Conservation (phyloP, 768 basidiomycete species). For the Rhodosporidiobolus sp. region DNA sequence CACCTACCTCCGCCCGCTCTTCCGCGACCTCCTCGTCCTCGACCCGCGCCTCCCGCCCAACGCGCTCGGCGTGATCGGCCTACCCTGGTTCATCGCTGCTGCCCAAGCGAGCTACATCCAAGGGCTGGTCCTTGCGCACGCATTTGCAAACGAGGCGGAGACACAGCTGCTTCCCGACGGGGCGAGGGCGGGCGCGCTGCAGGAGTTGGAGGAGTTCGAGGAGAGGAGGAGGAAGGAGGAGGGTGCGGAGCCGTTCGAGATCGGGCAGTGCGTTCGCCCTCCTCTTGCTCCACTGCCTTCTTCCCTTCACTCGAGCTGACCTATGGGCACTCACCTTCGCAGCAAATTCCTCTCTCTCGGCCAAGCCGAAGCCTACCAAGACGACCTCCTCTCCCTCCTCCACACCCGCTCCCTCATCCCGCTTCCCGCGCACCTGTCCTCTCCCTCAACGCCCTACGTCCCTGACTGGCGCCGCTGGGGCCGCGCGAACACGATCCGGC, state of each 20-base stretch:
- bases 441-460: background rate
- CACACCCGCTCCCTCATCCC: background rate
- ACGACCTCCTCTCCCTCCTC: slow-evolving; percentile 3
- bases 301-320: too few relatives aligned
- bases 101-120: slow-evolving; percentile 57
- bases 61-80: background rate
- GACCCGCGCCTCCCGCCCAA: background rate
- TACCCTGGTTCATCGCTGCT: slow-evolving; percentile 43
- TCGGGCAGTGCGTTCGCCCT: slow-evolving; percentile 51
- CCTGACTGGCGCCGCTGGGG: background rate
- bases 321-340: too few relatives aligned
- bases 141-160: slow-evolving; percentile 51
- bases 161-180: slow-evolving; percentile 48
- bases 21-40: slow-evolving; percentile 55
- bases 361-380: slow-evolving; percentile 3
- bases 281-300: background rate
- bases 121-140: slow-evolving; percentile 54
- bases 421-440: background rate
- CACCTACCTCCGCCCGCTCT: slow-evolving; percentile 59
- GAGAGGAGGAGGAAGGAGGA: slow-evolving; percentile 48
- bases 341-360: slow-evolving; percentile 2
- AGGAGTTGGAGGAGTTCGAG: slow-evolving; percentile 53
- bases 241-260: slow-evolving; percentile 56
- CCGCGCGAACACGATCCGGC: background rate
- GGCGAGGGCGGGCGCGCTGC: slow-evolving; percentile 51